phyloP scores from a whole-genome alignment of 108 stramenopile genomes.

The Nitzschia putrida region DNA sequence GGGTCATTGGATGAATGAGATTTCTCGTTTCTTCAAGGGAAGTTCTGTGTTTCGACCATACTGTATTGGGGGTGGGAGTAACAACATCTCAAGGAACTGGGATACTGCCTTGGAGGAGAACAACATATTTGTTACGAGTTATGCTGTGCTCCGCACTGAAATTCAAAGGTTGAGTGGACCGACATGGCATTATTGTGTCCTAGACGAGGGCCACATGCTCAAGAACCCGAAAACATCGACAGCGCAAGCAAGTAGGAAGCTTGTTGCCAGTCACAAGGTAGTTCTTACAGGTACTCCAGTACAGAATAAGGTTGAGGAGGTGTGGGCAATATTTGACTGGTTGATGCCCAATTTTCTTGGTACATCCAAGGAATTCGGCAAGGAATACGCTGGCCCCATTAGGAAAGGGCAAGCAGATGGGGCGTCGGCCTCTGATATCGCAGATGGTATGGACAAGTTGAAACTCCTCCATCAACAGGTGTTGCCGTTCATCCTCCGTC shows the following conservation, averaged over 20 bases:
- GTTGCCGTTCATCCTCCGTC: constrained; percentile 90
- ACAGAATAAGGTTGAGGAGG: constrained; percentile 96
- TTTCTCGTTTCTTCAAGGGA: constrained; percentile 63
- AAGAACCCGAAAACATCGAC: constrained; percentile 92
- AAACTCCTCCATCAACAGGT: constrained; percentile 90
- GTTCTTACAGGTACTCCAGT: constrained; percentile 93
- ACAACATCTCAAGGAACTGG: constrained; percentile 35
- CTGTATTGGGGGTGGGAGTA: constrained; percentile 45
- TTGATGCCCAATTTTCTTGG: constrained; percentile 97
- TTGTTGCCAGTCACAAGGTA: constrained; percentile 73
- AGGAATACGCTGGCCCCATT: constrained; percentile 86
- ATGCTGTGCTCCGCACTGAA: constrained; percentile 70
- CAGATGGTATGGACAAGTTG: constrained; percentile 68
- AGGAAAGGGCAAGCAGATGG: constrained; percentile 60
- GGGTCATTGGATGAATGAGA: constrained; percentile 83
- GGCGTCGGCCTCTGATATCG: constrained; percentile 60
- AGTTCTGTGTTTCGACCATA: constrained; percentile 51
- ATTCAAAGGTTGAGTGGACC: constrained; percentile 50
- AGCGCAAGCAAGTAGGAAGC: constrained; percentile 73
- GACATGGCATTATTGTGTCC: constrained; percentile 77
- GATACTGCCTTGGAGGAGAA: constrained; percentile 25
- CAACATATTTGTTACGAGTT: constrained; percentile 89
- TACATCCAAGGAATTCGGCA: constrained; percentile 63
- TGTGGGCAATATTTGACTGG: constrained; percentile 97
- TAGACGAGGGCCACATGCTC: constrained; percentile 94